Evolutionary conservation across 108 stramenopile genomes (phyloP).

Genomic region (Nannochloropsis granulata): DNA sequence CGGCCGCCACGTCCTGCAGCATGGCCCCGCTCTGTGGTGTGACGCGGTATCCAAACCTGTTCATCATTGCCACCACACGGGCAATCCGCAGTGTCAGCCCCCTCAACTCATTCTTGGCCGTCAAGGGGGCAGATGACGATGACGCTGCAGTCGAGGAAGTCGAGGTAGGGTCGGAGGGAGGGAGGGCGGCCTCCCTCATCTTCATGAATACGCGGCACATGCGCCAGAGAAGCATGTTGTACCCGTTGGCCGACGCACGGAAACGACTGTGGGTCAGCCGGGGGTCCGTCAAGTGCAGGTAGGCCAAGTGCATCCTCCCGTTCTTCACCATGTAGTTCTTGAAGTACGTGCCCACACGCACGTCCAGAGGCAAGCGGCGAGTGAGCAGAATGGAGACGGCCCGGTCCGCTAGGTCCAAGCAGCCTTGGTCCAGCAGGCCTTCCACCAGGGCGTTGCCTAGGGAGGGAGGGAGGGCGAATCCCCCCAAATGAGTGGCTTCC

Average conservation of each 20-base stretch:
- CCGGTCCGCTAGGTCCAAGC: background rate
- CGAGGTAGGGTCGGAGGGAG: background rate
- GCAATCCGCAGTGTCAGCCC: background rate
- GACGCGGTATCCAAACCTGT: background rate
- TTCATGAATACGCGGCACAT: background rate
- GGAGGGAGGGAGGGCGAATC: background rate
- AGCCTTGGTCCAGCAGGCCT: background rate
- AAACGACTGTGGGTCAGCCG: background rate
- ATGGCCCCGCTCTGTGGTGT: background rate
- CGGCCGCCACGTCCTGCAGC: background rate
- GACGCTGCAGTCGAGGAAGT: background rate
- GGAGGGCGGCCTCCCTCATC: background rate
- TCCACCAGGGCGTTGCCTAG: background rate
- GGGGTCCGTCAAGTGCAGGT: background rate
- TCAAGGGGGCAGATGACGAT: background rate
- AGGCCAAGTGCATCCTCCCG: background rate
- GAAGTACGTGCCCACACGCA: background rate
- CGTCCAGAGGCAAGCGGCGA: background rate
- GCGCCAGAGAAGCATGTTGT: background rate
- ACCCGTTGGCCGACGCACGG: background rate
- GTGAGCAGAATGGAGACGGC: background rate
- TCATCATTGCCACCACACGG: background rate
- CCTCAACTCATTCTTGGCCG: background rate
- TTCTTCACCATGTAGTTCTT: background rate
- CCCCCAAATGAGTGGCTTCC: background rate